phyloP scores from a whole-genome alignment of 1,284 basidiomycete genomes.

The Anthracocystis panici-leucophaei region DNA sequence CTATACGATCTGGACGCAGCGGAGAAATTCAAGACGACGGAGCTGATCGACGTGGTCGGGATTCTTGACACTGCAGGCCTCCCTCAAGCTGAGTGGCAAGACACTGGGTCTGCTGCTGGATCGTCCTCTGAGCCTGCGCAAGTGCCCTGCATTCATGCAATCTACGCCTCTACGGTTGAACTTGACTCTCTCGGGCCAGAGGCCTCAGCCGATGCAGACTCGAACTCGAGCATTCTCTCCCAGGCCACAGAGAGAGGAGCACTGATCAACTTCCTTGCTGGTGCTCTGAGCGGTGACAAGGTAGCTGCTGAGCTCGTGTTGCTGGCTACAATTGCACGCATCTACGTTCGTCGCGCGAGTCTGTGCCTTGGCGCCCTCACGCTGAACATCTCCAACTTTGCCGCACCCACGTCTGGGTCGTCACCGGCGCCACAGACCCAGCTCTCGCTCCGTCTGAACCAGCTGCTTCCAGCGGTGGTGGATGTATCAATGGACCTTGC shows the following conservation, averaged over 20 bases:
- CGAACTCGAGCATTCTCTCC: constrained; percentile 19
- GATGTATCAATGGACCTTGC: constrained; percentile 71
- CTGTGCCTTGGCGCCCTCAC: constrained; percentile 78
- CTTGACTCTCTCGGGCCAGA: constrained; percentile 20
- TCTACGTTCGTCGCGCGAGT: constrained; percentile 78
- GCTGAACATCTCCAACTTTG: constrained; percentile 72
- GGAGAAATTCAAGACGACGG: constrained; percentile 60
- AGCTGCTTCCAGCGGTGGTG: constrained; percentile 74
- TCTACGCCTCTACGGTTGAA: constrained; percentile 40
- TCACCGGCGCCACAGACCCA: constrained; percentile 74
- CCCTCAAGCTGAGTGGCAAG: constrained; percentile 51
- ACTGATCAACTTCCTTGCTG: constrained; percentile 52
- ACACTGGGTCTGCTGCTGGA: constrained; percentile 28
- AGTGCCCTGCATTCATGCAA: constrained; percentile 57
- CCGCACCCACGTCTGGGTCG: constrained; percentile 68
- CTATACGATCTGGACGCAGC: constrained; percentile 61
- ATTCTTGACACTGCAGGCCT: constrained; percentile 53
- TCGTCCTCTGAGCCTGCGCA: constrained; percentile 18
- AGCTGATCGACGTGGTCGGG: constrained; percentile 64
- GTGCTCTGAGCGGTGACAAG: constrained; percentile 51
- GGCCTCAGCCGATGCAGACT: neutral
- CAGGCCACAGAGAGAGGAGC: constrained; percentile 17
- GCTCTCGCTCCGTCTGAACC: constrained; percentile 73
- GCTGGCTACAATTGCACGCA: constrained; percentile 77
- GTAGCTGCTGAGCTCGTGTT: constrained; percentile 82